phyloP scores from a whole-genome alignment of 2,329 filamentous ascomycete genomes.

The Pyrenochaeta sp. region DNA sequence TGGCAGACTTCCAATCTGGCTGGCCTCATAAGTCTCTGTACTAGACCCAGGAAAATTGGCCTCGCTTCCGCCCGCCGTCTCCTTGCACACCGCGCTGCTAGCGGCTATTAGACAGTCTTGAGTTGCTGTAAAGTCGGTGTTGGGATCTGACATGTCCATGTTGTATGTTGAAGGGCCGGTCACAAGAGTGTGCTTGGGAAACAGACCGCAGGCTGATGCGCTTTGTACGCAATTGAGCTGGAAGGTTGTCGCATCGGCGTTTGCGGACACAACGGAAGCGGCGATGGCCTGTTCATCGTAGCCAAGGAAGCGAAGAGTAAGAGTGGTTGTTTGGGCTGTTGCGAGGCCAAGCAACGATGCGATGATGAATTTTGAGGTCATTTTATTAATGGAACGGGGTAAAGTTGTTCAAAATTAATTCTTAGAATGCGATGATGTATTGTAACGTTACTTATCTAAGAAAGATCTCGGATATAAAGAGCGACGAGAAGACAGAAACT shows the following conservation, averaged over 20 bases:
- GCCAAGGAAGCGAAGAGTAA: slow-evolving; percentile 17
- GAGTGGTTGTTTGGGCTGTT: slow-evolving; percentile 22
- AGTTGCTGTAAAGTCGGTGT: slow-evolving; percentile 27
- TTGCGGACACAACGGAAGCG: slow-evolving; percentile 26
- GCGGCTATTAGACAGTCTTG: slow-evolving; percentile 24
- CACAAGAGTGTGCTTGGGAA: slow-evolving; percentile 27
- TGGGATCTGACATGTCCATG: slow-evolving; percentile 25
- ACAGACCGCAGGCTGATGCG: slow-evolving; percentile 25
- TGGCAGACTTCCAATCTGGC: background rate
- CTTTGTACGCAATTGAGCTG: slow-evolving; percentile 10
- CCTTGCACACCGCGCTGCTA: slow-evolving; percentile 27
- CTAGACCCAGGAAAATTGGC: slow-evolving; percentile 35
- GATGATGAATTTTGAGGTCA: slow-evolving; percentile 11
- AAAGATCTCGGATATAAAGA: background rate
- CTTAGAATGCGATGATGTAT: slow-evolving; percentile 8
- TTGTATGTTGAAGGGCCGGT: slow-evolving; percentile 28
- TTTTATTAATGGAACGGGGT: background rate
- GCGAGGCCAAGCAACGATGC: slow-evolving; percentile 14
- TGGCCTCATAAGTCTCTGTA: slow-evolving; percentile 25
- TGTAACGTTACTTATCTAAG: slow-evolving; percentile 11
- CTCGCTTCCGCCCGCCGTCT: slow-evolving; percentile 28
- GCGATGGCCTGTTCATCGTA: slow-evolving; percentile 5
- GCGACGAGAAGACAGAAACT: background rate
- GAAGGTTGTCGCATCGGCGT: slow-evolving; percentile 19
- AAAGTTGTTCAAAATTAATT: too few relatives aligned